These are phyloP conservation scores for Naganishia albida DNA, from an alignment of 1,284 basidiomycete species.

Conservation along the genomic window DNA sequence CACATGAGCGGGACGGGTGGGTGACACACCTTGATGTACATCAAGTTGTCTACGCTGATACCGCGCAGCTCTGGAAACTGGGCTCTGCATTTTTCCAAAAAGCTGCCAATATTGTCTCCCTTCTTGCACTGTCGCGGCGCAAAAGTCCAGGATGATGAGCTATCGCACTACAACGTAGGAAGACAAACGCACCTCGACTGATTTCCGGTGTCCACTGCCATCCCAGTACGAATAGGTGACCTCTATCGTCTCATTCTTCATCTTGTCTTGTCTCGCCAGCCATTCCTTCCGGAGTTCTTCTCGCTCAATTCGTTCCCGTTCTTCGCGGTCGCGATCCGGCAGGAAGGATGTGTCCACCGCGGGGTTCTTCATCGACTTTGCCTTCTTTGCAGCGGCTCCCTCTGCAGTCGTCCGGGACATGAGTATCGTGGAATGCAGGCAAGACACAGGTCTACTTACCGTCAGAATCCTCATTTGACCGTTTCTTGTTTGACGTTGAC, in stretches of 20 bases:
- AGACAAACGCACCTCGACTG: slow-evolving; percentile 68
- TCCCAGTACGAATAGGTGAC: slow-evolving; percentile 98
- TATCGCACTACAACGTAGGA: neutral
- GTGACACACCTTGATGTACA: slow-evolving; percentile 87
- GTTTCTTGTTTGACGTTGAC: slow-evolving; percentile 23
- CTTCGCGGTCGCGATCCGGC: slow-evolving; percentile 93
- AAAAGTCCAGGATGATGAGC: slow-evolving; percentile 15
- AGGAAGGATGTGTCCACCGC: slow-evolving; percentile 97
- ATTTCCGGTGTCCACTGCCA: slow-evolving; percentile 92
- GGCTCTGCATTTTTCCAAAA: slow-evolving; percentile 87
- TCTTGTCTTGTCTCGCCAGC: slow-evolving; percentile 81
- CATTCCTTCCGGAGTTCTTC: slow-evolving; percentile 89
- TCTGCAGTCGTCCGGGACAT: slow-evolving; percentile 12
- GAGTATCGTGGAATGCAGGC: neutral
- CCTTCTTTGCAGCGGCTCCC: slow-evolving; percentile 60
- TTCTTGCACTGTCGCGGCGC: slow-evolving; percentile 78
- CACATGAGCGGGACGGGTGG: neutral
- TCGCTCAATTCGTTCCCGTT: slow-evolving; percentile 80
- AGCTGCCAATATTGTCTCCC: slow-evolving; percentile 85
- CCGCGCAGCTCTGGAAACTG: slow-evolving; percentile 90
- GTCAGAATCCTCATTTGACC: slow-evolving; percentile 54
- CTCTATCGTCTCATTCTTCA: slow-evolving; percentile 86
- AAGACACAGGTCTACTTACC: slow-evolving; percentile 45
- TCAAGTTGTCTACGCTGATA: slow-evolving; percentile 89
- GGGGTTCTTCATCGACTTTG: slow-evolving; percentile 90